phyloP scores from a whole-genome alignment of 805 yeast species.

The Yamadazyma scolyti region DNA sequence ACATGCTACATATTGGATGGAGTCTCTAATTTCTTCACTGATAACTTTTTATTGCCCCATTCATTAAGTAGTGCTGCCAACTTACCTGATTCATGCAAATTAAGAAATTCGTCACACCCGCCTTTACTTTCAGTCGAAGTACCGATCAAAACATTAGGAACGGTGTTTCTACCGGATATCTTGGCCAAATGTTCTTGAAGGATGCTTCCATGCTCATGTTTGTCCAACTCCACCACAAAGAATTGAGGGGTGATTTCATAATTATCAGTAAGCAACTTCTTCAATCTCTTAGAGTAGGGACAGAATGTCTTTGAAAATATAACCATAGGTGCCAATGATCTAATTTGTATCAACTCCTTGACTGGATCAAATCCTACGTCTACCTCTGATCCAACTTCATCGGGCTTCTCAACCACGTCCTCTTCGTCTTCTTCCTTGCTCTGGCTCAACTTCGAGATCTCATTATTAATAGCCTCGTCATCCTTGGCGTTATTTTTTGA shows the following conservation, averaged over 20 bases:
- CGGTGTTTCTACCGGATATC: conserved; percentile 77
- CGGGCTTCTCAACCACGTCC: conserved; percentile 9
- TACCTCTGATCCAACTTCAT: conserved; percentile 2
- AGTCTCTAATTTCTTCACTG: conserved; percentile 47
- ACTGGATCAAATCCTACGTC: conserved; percentile 28
- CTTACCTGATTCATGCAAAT: conserved; percentile 53
- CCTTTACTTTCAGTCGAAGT: conserved; percentile 65
- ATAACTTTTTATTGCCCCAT: conserved; percentile 62
- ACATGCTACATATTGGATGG: conserved; percentile 47
- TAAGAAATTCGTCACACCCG: conserved; percentile 79
- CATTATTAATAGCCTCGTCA: conserved; percentile 39
- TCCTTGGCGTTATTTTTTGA: conserved; percentile 29
- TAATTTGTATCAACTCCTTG: conserved; percentile 47
- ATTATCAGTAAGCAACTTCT: conserved; percentile 56
- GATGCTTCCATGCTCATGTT: conserved; percentile 68
- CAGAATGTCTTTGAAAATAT: conserved; percentile 57
- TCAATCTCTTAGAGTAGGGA: conserved; percentile 74
- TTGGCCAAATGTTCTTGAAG: conserved; percentile 70
- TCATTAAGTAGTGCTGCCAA: conserved; percentile 48
- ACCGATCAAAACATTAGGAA: conserved; percentile 82
- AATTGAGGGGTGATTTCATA: conserved; percentile 74
- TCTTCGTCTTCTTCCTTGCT: conserved; percentile 11
- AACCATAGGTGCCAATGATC: conserved; percentile 61
- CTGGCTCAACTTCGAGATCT: conserved; percentile 21
- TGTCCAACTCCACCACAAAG: conserved; percentile 75